Evolutionary conservation across 2,329 filamentous ascomycete species (phyloP).

Genomic region (Colletotrichum eleusines): DNA sequence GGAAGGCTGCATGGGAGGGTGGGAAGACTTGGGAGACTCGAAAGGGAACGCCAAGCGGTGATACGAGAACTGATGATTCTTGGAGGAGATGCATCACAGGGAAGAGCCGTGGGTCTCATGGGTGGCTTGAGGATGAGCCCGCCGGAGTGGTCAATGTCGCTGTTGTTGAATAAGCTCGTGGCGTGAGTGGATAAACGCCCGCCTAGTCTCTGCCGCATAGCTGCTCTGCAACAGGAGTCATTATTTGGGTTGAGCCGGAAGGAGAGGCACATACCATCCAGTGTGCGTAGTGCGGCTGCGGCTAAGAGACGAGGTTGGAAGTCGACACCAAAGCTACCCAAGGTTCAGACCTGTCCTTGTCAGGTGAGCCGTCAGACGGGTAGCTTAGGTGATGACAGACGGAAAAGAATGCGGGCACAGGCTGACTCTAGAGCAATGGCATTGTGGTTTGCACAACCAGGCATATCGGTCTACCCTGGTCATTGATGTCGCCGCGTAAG

Average conservation of each 20-base stretch:
- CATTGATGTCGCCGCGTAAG: conserved; percentile 19
- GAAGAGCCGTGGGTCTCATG: conserved; percentile 5
- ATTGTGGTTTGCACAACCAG: conserved; percentile 23
- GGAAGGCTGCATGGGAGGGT: not conserved
- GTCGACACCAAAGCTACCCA: conserved; percentile 26
- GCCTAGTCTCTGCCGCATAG: conserved; percentile 19
- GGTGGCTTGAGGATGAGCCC: conserved; percentile 16
- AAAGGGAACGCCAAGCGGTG: conserved; percentile 39
- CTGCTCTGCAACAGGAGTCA: not conserved
- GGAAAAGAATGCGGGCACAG: conserved; percentile 17
- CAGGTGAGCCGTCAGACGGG: too few species aligned
- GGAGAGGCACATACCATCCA: conserved; percentile 13
- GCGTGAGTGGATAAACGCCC: conserved; percentile 20
- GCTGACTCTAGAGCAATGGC: conserved; percentile 14
- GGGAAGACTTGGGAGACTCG: conserved; percentile 16
- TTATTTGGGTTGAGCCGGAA: not conserved
- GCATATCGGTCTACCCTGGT: conserved; percentile 23
- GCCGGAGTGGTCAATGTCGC: not conserved
- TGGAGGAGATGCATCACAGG: conserved; percentile 25
- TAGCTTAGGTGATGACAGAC: conserved; percentile 23
- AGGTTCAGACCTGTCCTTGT: conserved; percentile 25
- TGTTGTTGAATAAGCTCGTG: conserved; percentile 5
- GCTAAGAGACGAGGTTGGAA: conserved; percentile 35
- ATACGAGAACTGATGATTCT: conserved; percentile 40
- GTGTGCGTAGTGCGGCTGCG: conserved; percentile 28